These are phyloP conservation scores for Candida anutae DNA, from an alignment of 1,139 yeast genomes.

Conservation along the genomic window DNA sequence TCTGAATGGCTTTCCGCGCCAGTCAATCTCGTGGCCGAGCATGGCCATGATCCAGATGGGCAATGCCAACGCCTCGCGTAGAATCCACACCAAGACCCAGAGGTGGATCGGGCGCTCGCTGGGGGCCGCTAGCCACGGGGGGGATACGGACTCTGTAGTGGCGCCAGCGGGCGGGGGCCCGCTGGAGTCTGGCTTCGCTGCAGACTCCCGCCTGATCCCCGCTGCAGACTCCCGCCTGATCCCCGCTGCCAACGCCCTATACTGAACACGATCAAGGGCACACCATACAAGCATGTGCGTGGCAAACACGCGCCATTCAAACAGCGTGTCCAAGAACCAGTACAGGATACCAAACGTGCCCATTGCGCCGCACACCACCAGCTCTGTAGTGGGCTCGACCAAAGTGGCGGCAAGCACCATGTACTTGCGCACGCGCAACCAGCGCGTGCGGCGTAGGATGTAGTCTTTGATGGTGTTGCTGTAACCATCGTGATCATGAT, in stretches of 20 bases:
- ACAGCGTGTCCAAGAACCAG: conserved; percentile 28
- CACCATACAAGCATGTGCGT: conserved; percentile 63
- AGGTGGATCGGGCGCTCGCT: conserved; percentile 4
- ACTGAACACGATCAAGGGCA: conserved; percentile 54
- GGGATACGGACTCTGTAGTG: not conserved
- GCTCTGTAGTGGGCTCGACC: conserved; percentile 82
- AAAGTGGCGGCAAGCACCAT: conserved; percentile 84
- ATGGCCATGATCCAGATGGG: conserved; percentile 83
- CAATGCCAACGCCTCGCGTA: conserved; percentile 67
- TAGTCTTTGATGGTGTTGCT: conserved; percentile 46
- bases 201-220: not conserved
- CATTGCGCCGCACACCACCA: conserved; percentile 56
- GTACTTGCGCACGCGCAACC: conserved; percentile 85
- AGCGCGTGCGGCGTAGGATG: conserved; percentile 61
- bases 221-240: conserved; percentile 5
- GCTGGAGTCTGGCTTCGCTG: not conserved
- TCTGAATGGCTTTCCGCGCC: conserved; percentile 76
- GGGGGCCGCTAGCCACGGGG: conserved; percentile 1
- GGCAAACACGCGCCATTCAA: conserved; percentile 29
- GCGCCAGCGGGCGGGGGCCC: not conserved
- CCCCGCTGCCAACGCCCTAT: conserved; percentile 32
- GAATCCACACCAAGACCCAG: conserved; percentile 47
- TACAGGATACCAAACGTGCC: conserved; percentile 57
- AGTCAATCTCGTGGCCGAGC: conserved; percentile 67
- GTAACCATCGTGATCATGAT: too few species aligned